Conservation (phyloP, 345 rosid species). For the Noccaea caerulescens region DNA sequence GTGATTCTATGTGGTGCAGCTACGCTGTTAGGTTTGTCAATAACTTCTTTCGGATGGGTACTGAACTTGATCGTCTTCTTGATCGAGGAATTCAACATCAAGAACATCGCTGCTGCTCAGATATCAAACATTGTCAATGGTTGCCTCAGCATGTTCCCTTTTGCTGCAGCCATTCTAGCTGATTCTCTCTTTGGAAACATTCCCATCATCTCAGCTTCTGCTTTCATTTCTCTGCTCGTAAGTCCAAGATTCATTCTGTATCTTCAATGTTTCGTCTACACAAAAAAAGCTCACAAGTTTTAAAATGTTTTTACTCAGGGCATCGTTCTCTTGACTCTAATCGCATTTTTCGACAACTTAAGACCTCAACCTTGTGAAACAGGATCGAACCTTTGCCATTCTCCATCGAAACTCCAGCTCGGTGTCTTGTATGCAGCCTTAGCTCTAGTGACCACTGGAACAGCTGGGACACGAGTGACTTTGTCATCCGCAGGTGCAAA, state of each 20-base stretch:
- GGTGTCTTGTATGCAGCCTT: constrained; percentile 46
- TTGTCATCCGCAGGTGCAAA: constrained; percentile 53
- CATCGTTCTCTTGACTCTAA: constrained; percentile 42
- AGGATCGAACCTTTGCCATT: constrained; percentile 35
- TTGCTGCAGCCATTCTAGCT: constrained; percentile 52
- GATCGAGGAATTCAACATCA: constrained; percentile 47
- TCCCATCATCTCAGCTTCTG: constrained; percentile 42
- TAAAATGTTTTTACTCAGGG: constrained; percentile 46
- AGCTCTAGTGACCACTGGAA: constrained; percentile 26
- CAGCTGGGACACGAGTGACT: constrained; percentile 45
- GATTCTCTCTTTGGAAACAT: constrained; percentile 52
- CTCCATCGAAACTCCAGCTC: constrained; percentile 44
- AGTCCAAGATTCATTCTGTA: not conserved
- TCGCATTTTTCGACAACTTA: constrained; percentile 35
- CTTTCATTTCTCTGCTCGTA: constrained; percentile 47
- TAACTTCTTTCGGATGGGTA: constrained; percentile 49
- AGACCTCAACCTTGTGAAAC: constrained; percentile 45
- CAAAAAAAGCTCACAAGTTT: not conserved
- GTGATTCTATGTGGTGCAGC: constrained; percentile 37
- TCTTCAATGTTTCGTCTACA: not conserved
- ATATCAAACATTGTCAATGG: constrained; percentile 41
- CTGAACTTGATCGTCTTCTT: constrained; percentile 51
- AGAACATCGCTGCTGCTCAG: constrained; percentile 53
- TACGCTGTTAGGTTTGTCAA: constrained; percentile 41
- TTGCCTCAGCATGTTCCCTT: constrained; percentile 42